These are phyloP conservation scores for Carex cristatella DNA, from an alignment of 176 grass and related monocot genomes.

Conservation along the genomic window DNA sequence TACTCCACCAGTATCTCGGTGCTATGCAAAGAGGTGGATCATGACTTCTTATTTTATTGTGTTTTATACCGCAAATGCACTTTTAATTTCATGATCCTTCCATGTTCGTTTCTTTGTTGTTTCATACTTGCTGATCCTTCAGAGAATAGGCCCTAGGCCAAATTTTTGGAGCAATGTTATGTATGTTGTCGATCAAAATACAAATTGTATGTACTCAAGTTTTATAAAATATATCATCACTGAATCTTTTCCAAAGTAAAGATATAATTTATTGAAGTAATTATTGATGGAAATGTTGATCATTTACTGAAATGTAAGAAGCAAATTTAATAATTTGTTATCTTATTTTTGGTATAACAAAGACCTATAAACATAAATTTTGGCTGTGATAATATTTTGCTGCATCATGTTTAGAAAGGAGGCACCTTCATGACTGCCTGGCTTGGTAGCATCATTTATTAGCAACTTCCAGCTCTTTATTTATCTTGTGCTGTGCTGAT, in stretches of 20 bases:
- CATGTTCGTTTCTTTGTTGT: constrained; percentile 6
- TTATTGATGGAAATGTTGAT: constrained; percentile 3
- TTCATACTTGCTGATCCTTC: constrained; percentile 7
- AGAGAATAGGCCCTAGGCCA: background rate
- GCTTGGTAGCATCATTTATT: background rate
- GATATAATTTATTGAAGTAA: background rate
- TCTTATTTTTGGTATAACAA: background rate
- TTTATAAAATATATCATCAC: background rate
- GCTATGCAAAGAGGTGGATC: constrained; percentile 78
- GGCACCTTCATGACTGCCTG: background rate
- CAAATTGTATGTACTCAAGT: background rate
- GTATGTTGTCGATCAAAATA: background rate
- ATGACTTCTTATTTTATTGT: background rate
- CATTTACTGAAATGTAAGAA: background rate
- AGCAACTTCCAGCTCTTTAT: background rate
- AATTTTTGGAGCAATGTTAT: background rate
- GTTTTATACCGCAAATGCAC: background rate
- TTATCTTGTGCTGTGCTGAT: constrained; percentile 5
- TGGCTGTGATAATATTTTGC: background rate
- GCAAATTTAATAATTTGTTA: background rate
- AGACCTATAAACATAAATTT: background rate
- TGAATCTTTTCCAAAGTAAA: background rate
- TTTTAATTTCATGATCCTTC: background rate
- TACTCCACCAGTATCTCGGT: constrained; percentile 92
- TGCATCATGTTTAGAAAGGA: background rate